Conservation (phyloP, 2,329 filamentous ascomycete species). For the Colletotrichum falcatum region DNA sequence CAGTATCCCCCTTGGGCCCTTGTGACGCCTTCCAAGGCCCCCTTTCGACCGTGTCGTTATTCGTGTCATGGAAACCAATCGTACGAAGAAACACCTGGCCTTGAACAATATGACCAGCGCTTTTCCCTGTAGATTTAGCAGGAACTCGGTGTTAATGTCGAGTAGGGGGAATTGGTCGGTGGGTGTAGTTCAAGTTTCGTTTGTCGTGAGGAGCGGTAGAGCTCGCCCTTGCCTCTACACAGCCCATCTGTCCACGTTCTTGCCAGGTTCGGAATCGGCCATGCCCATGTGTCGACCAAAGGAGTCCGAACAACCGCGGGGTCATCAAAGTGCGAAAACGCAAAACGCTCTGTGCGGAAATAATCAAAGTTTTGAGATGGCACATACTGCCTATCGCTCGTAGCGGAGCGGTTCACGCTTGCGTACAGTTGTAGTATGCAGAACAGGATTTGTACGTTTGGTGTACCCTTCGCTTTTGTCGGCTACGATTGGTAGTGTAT, state of each 20-base stretch:
- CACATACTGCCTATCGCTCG: constrained; percentile 29
- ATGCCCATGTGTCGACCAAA: constrained; percentile 29
- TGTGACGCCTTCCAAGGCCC: not conserved
- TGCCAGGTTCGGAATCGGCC: constrained; percentile 4
- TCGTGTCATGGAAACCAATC: constrained; percentile 23
- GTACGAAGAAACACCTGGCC: constrained; percentile 28
- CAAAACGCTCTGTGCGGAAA: constrained; percentile 24
- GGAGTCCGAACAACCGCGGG: constrained; percentile 5
- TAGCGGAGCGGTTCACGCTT: constrained; percentile 19
- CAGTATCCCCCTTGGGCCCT: constrained; percentile 8
- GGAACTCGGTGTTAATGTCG: not conserved
- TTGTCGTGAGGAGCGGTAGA: constrained; percentile 16
- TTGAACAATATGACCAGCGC: constrained; percentile 24
- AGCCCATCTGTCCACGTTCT: constrained; percentile 4
- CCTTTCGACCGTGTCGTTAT: constrained; percentile 15
- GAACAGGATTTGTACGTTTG: constrained; percentile 13
- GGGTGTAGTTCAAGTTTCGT: not conserved
- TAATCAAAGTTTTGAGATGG: constrained; percentile 20
- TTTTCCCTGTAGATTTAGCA: not conserved
- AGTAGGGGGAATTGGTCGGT: not conserved
- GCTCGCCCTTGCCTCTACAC: constrained; percentile 28
- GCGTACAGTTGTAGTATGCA: constrained; percentile 7
- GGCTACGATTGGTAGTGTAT: constrained; percentile 25
- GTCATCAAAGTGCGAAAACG: constrained; percentile 18
- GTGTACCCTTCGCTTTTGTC: constrained; percentile 15